Conservation (phyloP, 371 early-diverging fungal species). For the Syncephalastrum monosporum region DNA sequence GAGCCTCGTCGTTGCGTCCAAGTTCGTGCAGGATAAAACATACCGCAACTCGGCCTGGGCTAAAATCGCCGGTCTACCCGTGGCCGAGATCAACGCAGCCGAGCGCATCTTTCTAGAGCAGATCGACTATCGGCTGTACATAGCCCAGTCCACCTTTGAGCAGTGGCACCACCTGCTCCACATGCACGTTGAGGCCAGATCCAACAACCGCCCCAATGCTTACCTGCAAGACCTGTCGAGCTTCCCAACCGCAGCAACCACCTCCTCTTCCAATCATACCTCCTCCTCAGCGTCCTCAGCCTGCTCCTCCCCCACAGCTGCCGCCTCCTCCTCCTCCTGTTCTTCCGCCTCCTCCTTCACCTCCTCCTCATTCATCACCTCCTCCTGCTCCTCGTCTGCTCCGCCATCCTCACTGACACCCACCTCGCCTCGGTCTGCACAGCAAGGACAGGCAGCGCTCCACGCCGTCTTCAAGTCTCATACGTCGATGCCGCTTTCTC, state of each 20-base stretch:
- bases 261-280: neutral
- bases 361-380: neutral
- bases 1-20: slow-evolving; percentile 74
- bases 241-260: slow-evolving; percentile 11
- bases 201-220: slow-evolving; percentile 9
- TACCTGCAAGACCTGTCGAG: slow-evolving; percentile 11
- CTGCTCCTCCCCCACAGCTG: neutral
- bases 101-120: slow-evolving; percentile 72
- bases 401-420: no score
- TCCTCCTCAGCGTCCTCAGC: neutral
- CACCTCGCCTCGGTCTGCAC: no score
- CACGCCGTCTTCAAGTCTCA: no score
- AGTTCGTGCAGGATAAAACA: slow-evolving; percentile 77
- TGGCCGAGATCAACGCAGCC: slow-evolving; percentile 70
- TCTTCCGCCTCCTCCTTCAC: no score
- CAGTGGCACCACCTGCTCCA: slow-evolving; percentile 44
- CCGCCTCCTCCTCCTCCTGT: no score
- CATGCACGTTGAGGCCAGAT: slow-evolving; percentile 27
- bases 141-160: slow-evolving; percentile 58
- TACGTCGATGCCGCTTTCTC: no score
- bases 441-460: no score
- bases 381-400: no score
- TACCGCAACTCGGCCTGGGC: slow-evolving; percentile 84
- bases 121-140: slow-evolving; percentile 73
- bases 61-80: slow-evolving; percentile 74